Evolutionary conservation across 768 basidiomycete genomes (phyloP).

Genomic region (Holtermannia corniformis): DNA sequence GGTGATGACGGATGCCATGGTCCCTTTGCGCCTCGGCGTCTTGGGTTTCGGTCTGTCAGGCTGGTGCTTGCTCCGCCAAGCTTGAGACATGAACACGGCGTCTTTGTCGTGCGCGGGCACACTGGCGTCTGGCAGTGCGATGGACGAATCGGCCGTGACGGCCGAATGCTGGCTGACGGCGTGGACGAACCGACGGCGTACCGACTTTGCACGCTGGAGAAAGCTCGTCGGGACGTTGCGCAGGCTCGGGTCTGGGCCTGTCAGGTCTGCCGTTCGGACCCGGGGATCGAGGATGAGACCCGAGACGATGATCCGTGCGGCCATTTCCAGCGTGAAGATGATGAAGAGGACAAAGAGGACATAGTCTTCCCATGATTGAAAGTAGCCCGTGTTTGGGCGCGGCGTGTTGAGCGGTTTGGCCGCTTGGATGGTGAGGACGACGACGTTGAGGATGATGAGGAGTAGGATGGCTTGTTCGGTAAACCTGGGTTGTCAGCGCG

Average conservation of each 20-base stretch:
- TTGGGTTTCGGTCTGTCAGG: neutral
- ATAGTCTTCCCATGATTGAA: constrained; percentile 81
- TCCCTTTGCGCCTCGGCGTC: neutral
- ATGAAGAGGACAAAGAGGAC: constrained; percentile 73
- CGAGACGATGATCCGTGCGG: constrained; percentile 79
- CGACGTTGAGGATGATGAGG: constrained; percentile 72
- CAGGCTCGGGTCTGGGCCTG: constrained; percentile 43
- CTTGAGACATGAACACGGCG: neutral
- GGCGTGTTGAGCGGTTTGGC: constrained; percentile 47
- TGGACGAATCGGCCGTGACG: neutral
- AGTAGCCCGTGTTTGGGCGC: constrained; percentile 53
- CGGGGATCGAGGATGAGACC: constrained; percentile 78
- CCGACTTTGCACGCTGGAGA: constrained; percentile 7
- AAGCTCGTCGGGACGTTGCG: constrained; percentile 24
- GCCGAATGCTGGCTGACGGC: neutral
- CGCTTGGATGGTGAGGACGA: constrained; percentile 72
- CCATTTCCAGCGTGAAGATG: constrained; percentile 79
- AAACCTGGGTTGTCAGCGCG: constrained; percentile 47
- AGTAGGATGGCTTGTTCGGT: constrained; percentile 78
- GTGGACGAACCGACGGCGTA: constrained; percentile 7
- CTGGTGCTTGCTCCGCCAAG: neutral
- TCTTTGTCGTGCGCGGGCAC: neutral
- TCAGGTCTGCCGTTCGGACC: neutral
- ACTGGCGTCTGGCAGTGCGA: too few species aligned
- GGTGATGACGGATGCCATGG: neutral